Base-by-base conservation (phyloP, 2,329 filamentous ascomycete species). In the Colletotrichum liaoningense region DNA sequence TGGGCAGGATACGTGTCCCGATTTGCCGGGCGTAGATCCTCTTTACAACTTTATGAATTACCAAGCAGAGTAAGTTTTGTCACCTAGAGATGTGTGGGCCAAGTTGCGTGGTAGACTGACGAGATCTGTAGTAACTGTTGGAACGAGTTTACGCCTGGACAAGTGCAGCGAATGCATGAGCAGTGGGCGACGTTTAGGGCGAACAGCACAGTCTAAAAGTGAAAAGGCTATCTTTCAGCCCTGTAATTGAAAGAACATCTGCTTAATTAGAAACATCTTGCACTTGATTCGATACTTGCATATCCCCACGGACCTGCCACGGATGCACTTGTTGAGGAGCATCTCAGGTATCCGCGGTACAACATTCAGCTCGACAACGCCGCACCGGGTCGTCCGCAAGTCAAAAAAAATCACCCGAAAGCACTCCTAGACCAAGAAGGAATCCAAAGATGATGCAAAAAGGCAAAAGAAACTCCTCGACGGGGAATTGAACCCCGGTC, bases 41-140 rank as follows among this genome's bases (percentile, higher is more conserved):
- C 63, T 75, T 24, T 63, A 69, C 66, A 75, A 75, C 70, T 73
- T 69, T 30, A 75, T 75, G 73, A 69, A 67, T 28, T 75, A 75
- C 28, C 66, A 60, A 69, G 55, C 28, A 26, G 49, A 30, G 52
- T 38, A 64, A 64, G 26, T n/a, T n/a, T n/a, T 19, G 24, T 5
- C 19, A 9, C 4, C 9, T 19, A 6, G 5, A 6, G 8, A 22
- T 12, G 4, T 12, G 16, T 11, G 3, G 1, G 33, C 5, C 9
- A 22, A 22, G 16, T 16, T 24, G 33, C 4, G 5, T 5, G 22
- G 16, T 9, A 11, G n/a, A n/a, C 62, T 54, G 19, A 26, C n/a
- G 19, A 26, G 26, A 16, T 16, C 3, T 16, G 14, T 30, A 60
- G 64, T n/a, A 49, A 30, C 19, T 75, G 73, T 26, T 60, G 65